Percentiles rank a stretch among this genome's conserved stretches.
phyloP scores from a whole-genome alignment of 225 moss, liverwort and hornwort species.

The Antitrichia curtipendula region DNA sequence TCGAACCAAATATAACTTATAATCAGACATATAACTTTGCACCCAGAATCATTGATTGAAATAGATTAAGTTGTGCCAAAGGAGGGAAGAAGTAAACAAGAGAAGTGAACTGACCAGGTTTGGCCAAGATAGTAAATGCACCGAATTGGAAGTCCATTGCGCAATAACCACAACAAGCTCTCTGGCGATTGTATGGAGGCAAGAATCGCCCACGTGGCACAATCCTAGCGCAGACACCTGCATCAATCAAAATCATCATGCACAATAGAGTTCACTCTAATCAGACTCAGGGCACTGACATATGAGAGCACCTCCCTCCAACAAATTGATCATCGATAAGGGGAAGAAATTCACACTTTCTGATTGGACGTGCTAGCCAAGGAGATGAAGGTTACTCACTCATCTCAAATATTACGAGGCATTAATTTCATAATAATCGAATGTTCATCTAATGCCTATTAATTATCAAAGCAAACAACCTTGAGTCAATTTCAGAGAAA shows the following conservation, averaged over 20 bases:
- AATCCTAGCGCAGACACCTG: constrained; percentile 83
- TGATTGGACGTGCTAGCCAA: background rate
- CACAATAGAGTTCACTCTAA: background rate
- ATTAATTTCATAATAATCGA: background rate
- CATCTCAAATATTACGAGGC: background rate
- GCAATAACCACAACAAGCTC: constrained; percentile 62
- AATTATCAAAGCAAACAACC: background rate
- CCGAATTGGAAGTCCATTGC: constrained; percentile 68
- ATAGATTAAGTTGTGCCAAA: background rate
- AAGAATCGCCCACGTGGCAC: constrained; percentile 36
- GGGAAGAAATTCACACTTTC: background rate
- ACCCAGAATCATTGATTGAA: background rate
- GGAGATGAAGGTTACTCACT: background rate
- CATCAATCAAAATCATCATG: background rate
- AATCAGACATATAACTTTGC: background rate
- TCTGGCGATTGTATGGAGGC: constrained; percentile 2
- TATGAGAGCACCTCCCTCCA: background rate
- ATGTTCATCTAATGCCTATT: background rate
- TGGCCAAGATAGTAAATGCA: constrained; percentile 86
- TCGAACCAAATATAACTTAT: no score
- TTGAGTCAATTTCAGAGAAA: background rate
- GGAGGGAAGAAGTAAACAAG: background rate
- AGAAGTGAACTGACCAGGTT: constrained; percentile 42
- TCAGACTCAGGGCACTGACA: background rate
- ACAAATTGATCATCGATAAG: background rate